Conservation (phyloP, 2,329 filamentous ascomycete genomes). For the Rhynchosporium agropyri region DNA sequence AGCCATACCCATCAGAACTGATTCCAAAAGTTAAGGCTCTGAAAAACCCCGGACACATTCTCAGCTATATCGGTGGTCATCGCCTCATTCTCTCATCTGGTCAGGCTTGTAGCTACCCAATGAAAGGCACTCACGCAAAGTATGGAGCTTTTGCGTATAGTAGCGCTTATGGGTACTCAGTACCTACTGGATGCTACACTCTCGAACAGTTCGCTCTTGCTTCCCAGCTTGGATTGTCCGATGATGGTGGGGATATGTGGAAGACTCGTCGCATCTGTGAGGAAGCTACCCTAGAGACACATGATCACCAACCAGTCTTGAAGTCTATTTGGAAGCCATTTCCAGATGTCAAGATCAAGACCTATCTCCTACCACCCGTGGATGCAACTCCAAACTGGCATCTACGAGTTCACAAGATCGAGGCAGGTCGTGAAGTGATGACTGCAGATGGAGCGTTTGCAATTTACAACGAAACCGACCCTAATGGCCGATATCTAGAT, state of each 20-base stretch:
- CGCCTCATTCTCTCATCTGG: slow-evolving; percentile 75
- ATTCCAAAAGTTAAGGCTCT: slow-evolving; percentile 64
- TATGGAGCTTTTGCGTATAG: slow-evolving; percentile 81
- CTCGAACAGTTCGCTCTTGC: slow-evolving; percentile 78
- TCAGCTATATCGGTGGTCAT: slow-evolving; percentile 71
- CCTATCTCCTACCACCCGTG: slow-evolving; percentile 64
- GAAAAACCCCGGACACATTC: slow-evolving; percentile 72
- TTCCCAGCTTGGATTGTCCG: slow-evolving; percentile 74
- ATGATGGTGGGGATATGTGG: slow-evolving; percentile 79
- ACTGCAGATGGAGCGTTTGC: slow-evolving; percentile 78
- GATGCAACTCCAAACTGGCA: slow-evolving; percentile 68
- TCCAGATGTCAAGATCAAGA: slow-evolving; percentile 66
- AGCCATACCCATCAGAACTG: slow-evolving; percentile 56
- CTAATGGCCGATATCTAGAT: slow-evolving; percentile 54
- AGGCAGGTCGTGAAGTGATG: slow-evolving; percentile 62
- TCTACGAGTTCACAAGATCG: slow-evolving; percentile 64
- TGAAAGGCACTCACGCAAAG: slow-evolving; percentile 80
- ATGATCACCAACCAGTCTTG: slow-evolving; percentile 59
- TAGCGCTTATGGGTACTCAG: slow-evolving; percentile 75
- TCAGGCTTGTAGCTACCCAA: slow-evolving; percentile 80
- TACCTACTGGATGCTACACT: slow-evolving; percentile 74
- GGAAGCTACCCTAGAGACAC: slow-evolving; percentile 62
- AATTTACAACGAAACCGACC: slow-evolving; percentile 57
- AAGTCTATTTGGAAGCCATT: slow-evolving; percentile 73
- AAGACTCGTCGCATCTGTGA: slow-evolving; percentile 72